Percentiles rank a stretch among this genome's conserved stretches.
Conservation (phyloP, 83 land plant genomes). For the Picea abies region DNA sequence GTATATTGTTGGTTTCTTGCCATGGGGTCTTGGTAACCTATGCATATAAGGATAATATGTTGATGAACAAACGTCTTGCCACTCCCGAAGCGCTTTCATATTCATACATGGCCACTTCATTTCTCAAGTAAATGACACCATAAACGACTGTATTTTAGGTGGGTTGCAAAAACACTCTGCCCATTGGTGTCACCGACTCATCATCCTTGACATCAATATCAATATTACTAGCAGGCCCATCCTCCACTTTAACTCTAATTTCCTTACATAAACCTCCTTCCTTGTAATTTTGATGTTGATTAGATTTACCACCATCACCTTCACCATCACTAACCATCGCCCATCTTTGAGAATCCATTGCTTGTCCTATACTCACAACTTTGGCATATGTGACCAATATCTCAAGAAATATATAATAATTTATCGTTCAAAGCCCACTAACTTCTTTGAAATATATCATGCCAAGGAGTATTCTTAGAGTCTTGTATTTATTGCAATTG, state of each 20-base stretch:
- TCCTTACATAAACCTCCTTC: too few relatives aligned
- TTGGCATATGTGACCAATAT: too few relatives aligned
- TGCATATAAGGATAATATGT: constrained; percentile 44
- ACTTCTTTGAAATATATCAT: too few relatives aligned
- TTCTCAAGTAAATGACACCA: neutral
- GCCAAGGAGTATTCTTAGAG: too few relatives aligned
- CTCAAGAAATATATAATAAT: neutral
- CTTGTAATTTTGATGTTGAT: too few relatives aligned
- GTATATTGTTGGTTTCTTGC: constrained; percentile 61
- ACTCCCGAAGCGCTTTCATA: constrained; percentile 52
- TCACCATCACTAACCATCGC: too few relatives aligned
- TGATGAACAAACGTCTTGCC: constrained; percentile 75
- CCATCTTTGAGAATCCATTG: too few relatives aligned
- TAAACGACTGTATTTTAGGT: neutral
- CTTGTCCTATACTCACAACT: too few relatives aligned
- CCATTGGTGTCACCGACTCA: neutral
- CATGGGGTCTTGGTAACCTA: constrained; percentile 78
- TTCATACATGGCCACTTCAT: constrained; percentile 51
- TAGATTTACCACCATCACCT: too few relatives aligned
- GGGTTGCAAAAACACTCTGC: neutral
- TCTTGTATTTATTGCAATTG: too few relatives aligned
- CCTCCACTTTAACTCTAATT: neutral
- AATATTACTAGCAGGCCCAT: neutral
- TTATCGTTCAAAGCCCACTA: too few relatives aligned
- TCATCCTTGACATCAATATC: neutral